Evolutionary conservation across 306 rosid species (phyloP), one percentile per base, ranked within the genome.

Genomic region (cucumber (Cucumis sativus)): DNA sequence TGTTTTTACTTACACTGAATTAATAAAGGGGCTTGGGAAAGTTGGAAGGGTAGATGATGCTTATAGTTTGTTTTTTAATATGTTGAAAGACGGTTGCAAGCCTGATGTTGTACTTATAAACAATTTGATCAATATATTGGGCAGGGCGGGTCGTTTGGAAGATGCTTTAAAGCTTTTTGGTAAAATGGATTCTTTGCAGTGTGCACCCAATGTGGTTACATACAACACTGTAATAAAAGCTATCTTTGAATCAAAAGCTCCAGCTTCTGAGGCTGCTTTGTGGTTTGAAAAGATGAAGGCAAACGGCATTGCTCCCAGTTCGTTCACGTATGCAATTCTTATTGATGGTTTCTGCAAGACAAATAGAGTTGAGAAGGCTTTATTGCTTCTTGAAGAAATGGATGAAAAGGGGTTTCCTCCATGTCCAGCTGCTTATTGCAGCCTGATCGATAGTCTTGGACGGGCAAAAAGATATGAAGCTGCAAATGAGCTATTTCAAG

Each of bases 331-430:
- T 84, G 92, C 98, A 57, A 92, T 95, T 79, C 91, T 95, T 74
- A 92, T 95, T 5, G 98, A 95, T 73, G 97, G 97, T 76, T 90
- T 88, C 73, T 95, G 96, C 84, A 92, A 95, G 86, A 92, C 97
- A 73, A 89, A 87, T 79, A 84, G 90, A 84, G 87, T 95, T 64
- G 97, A 95, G 85, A 88, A 89, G 80, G 96, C 97, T 67, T 78
- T 95, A 79, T 58, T 95, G 84, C 97, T 95, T 88, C 97, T 92
- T n/a, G 97, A 95, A 74, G 96, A 92, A 84, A 95, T 95, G 98
- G 98, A 92, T 69, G 98, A 95, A 84, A 95, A 86, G 63, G 80
- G 80, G 33, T 88, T 90, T 85, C 96, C 98, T 17, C 95, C 98
- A 55, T 92, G 98, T 81, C 93, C 98, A 68, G 93, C 97, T 81